phyloP scores from a whole-genome alignment of 140 eudicot genomes.

The Stevia rebaudiana region DNA sequence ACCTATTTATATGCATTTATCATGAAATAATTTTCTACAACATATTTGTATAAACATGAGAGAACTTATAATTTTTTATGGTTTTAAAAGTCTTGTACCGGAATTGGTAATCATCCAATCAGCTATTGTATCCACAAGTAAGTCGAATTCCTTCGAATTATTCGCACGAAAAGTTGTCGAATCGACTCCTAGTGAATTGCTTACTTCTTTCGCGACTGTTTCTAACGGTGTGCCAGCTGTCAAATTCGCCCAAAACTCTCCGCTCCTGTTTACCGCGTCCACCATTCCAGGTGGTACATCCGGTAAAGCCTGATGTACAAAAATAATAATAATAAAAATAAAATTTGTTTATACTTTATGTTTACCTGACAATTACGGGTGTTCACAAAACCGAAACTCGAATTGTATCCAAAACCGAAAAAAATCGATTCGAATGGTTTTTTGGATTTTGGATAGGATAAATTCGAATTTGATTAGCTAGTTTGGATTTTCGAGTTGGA shows the following conservation, averaged over 20 bases:
- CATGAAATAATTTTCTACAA: not conserved
- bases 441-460: no score
- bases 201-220: slow-evolving; percentile 67
- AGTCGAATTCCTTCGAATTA: slow-evolving; percentile 62
- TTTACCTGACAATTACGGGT: slow-evolving; percentile 10
- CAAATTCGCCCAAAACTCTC: slow-evolving; percentile 73
- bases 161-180: slow-evolving; percentile 52
- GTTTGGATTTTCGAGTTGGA: no score
- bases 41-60: slow-evolving; percentile 10
- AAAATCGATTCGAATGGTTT: no score
- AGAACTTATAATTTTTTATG: slow-evolving; percentile 18
- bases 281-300: slow-evolving; percentile 93
- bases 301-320: slow-evolving; percentile 61
- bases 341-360: not conserved
- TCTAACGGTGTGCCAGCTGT: slow-evolving; percentile 93
- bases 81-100: slow-evolving; percentile 55
- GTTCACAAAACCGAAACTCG: no score
- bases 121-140: slow-evolving; percentile 69
- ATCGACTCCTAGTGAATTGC: slow-evolving; percentile 53
- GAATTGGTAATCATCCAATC: slow-evolving; percentile 62
- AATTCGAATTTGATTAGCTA: no score
- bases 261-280: slow-evolving; percentile 83
- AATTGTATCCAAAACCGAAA: no score
- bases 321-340: not conserved
- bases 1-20: slow-evolving; percentile 5